phyloP scores from a whole-genome alignment of 768 basidiomycete species.

The Pisolithus sp. region DNA sequence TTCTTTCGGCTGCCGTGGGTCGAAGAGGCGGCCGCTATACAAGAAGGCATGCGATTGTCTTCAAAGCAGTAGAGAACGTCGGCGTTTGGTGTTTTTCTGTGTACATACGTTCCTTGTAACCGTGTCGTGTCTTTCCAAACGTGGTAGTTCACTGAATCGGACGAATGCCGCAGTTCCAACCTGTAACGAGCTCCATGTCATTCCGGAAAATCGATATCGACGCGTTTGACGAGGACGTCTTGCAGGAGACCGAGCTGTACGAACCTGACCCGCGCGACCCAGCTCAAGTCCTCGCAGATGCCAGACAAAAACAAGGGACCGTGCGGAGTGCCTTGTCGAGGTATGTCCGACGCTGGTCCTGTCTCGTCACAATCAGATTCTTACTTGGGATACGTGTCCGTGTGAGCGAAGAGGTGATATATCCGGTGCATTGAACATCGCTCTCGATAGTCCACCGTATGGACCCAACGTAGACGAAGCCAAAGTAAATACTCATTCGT shows the following conservation, averaged over 20 bases:
- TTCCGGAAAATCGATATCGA: conserved; percentile 96
- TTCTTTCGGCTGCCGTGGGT: conserved; percentile 94
- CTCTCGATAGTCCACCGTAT: conserved; percentile 81
- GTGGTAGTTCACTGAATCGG: too few species aligned
- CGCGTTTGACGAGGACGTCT: conserved; percentile 83
- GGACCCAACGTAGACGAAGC: conserved; percentile 84
- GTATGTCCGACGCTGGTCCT: conserved; percentile 37
- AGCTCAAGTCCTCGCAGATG: conserved; percentile 63
- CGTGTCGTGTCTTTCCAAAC: too few species aligned
- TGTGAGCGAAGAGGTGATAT: conserved; percentile 59
- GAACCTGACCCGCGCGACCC: conserved; percentile 80
- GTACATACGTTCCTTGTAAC: too few species aligned
- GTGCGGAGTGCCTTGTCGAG: conserved; percentile 71
- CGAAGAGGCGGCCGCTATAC: conserved; percentile 77
- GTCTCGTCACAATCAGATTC: conserved; percentile 1
- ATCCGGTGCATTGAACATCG: conserved; percentile 59
- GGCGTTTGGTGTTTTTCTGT: too few species aligned
- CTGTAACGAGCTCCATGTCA: conserved; percentile 30
- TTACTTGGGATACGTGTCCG: too few species aligned
- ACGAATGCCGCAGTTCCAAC: too few species aligned
- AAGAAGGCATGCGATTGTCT: conserved; percentile 73
- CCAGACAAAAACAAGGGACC: conserved; percentile 64
- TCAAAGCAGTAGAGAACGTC: conserved; percentile 31
- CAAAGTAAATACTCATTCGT: conserved; percentile 50
- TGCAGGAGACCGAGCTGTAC: conserved; percentile 81